These are phyloP conservation scores for Bipolaris cookei DNA, from an alignment of 2,329 filamentous ascomycete genomes.

Conservation along the genomic window DNA sequence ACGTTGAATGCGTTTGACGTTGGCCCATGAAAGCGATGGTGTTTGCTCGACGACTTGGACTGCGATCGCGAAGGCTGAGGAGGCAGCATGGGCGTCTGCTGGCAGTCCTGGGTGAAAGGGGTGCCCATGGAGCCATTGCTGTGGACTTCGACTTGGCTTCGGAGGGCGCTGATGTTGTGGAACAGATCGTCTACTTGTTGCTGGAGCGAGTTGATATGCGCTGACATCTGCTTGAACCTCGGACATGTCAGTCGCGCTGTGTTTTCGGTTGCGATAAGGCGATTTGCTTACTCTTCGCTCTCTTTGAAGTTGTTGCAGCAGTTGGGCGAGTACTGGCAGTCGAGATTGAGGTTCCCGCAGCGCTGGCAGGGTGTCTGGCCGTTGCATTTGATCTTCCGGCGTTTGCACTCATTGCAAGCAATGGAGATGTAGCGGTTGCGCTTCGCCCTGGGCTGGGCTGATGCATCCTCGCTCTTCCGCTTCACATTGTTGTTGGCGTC, in stretches of 20 bases:
- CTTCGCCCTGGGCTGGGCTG: conserved; percentile 62
- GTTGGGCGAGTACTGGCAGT: conserved; percentile 70
- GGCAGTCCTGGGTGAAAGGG: conserved; percentile 42
- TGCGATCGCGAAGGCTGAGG: conserved; percentile 49
- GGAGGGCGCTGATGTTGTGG: conserved; percentile 72
- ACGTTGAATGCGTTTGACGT: conserved; percentile 86
- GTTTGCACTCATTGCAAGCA: conserved; percentile 70
- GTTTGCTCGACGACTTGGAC: conserved; percentile 50
- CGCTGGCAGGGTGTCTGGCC: conserved; percentile 69
- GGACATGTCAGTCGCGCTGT: conserved; percentile 11
- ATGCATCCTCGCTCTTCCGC: conserved; percentile 54
- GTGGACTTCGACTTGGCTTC: conserved; percentile 53
- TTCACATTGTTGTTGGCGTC: conserved; percentile 41
- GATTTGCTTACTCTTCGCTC: conserved; percentile 63
- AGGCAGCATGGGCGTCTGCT: conserved; percentile 42
- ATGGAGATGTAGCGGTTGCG: conserved; percentile 69
- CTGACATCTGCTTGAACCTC: conserved; percentile 78
- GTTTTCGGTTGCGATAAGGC: neutral
- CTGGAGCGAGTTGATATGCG: conserved; percentile 76
- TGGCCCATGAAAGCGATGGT: conserved; percentile 77
- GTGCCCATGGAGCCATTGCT: conserved; percentile 40
- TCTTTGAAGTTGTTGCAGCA: conserved; percentile 87
- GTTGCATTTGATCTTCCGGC: conserved; percentile 73
- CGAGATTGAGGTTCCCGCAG: conserved; percentile 68
- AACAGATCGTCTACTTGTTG: conserved; percentile 83